Conservation (phyloP, 768 basidiomycete species). For the Mycena venus region DNA sequence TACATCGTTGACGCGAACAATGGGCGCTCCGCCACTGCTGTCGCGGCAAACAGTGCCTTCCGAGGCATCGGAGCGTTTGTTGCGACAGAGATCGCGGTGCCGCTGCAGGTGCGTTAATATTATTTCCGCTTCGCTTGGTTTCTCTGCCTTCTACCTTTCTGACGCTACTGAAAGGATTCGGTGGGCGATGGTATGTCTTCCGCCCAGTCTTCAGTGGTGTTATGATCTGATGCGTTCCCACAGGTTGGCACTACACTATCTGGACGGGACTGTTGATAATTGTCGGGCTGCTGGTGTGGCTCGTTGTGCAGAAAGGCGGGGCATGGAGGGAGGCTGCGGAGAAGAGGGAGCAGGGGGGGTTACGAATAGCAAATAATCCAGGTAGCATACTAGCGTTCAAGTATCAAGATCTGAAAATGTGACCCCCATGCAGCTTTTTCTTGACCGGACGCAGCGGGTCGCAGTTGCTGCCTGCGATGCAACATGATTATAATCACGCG, state of each 20-base stretch:
- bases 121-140: background rate
- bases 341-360: constrained; percentile 50
- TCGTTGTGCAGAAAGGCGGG: constrained; percentile 71
- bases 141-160: background rate
- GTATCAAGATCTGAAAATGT: too few relatives aligned
- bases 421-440: too few relatives aligned
- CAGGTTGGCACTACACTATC: constrained; percentile 78
- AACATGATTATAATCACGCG: too few relatives aligned
- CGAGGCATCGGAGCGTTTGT: constrained; percentile 79
- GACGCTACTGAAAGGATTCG: constrained; percentile 56
- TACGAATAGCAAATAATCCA: background rate
- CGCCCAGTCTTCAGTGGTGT: background rate
- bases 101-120: constrained; percentile 66
- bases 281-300: constrained; percentile 67
- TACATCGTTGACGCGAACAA: constrained; percentile 91
- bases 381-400: too few relatives aligned
- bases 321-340: constrained; percentile 70
- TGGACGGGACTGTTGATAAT: constrained; percentile 66
- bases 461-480: too few relatives aligned
- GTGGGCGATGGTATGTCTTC: constrained; percentile 79
- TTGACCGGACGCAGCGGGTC: too few relatives aligned
- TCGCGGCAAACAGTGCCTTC: constrained; percentile 83
- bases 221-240: background rate
- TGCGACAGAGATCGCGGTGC: constrained; percentile 81
- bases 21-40: constrained; percentile 82